A percentile compares a stretch with the other conserved stretches of the same genome.
Conservation (phyloP, 345 rosid genomes). For the Adansonia digitata region DNA sequence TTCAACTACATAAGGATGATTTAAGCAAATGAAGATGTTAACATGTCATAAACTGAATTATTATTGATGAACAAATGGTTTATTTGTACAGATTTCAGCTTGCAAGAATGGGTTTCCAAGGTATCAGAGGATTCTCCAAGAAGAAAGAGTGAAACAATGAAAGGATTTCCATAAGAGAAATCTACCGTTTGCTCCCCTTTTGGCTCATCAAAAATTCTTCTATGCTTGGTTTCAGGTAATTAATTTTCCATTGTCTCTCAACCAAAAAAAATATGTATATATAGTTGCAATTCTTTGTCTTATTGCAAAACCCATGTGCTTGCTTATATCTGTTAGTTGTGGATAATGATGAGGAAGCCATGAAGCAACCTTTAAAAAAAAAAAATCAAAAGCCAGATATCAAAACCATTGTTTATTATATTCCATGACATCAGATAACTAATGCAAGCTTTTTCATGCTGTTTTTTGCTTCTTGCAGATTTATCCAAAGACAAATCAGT, state of each 20-base stretch:
- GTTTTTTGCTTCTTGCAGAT: constrained; percentile 14
- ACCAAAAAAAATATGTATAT: neutral
- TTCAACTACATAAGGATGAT: neutral
- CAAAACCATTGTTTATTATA: neutral
- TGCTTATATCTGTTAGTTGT: neutral
- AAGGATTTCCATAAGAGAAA: neutral
- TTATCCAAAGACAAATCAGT: neutral
- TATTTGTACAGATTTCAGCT: constrained; percentile 67
- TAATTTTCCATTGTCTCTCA: neutral
- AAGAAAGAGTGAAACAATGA: constrained; percentile 45
- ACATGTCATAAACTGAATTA: neutral
- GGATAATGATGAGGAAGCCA: neutral
- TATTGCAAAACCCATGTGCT: neutral
- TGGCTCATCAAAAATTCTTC: constrained; percentile 24
- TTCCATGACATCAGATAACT: neutral
- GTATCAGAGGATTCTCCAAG: constrained; percentile 57
- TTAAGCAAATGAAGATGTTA: neutral
- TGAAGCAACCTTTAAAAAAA: neutral
- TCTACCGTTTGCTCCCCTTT: neutral
- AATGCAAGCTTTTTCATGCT: constrained; percentile 3
- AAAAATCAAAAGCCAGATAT: neutral
- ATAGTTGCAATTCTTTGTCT: neutral
- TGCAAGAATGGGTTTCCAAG: constrained; percentile 76
- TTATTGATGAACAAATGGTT: neutral
- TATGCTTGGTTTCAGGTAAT: constrained; percentile 41